A percentile compares a stretch with the other conserved stretches of the same genome.
Conservation (phyloP, 441 rosid genomes). For the Populus hybrid region DNA sequence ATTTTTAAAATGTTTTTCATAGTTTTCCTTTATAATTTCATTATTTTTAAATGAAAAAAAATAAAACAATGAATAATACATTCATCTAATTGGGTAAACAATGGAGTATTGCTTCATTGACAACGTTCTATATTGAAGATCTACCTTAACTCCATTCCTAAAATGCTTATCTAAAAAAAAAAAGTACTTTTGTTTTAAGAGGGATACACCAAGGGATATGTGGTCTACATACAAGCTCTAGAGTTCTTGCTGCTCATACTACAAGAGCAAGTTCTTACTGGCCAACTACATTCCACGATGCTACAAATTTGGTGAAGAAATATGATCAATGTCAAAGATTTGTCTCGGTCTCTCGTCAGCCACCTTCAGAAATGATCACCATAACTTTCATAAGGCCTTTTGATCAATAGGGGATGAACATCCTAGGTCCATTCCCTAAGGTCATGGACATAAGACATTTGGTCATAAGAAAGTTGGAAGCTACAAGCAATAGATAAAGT, state of each 20-base stretch:
- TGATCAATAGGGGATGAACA: not conserved
- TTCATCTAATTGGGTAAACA: too few species aligned
- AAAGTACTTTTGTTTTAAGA: not conserved
- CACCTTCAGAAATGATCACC: not conserved
- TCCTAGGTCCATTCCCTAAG: not conserved
- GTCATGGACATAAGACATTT: too few species aligned
- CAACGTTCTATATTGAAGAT: too few species aligned
- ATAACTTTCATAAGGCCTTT: not conserved
- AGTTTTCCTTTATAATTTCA: too few species aligned
- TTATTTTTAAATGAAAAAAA: too few species aligned
- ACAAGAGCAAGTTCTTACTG: not conserved
- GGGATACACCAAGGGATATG: not conserved
- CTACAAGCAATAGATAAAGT: too few species aligned
- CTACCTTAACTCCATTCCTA: not conserved
- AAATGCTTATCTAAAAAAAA: not conserved
- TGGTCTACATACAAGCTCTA: not conserved
- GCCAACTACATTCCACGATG: not conserved
- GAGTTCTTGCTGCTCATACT: not conserved
- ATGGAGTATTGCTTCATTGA: too few species aligned
- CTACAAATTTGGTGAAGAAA: not conserved
- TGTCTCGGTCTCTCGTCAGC: not conserved
- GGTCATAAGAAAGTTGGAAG: too few species aligned
- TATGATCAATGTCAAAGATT: not conserved
- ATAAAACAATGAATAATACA: too few species aligned
- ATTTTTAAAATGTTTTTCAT: too few species aligned